Base-by-base conservation (phyloP, 257 asterid genomes). In the Penstemon eatonii region DNA sequence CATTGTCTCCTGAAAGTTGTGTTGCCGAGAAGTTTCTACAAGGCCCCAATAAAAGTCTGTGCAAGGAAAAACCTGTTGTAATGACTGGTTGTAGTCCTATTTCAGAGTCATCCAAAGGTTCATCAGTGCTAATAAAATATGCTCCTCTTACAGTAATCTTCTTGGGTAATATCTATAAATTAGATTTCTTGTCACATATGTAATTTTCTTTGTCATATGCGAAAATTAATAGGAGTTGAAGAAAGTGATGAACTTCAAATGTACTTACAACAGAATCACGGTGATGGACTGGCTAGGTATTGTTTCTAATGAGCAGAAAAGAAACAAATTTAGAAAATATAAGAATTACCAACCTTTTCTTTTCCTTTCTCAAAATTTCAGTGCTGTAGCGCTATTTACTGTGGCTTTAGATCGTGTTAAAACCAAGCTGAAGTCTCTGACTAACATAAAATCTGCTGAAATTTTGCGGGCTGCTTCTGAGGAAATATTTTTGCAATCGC, bases 271-370 rank as follows among this genome's bases (percentile, higher is more conserved):
- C 80, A 74, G 71, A 74, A 84, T 73, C 84, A 82, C 6, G 86
- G 78, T 53, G 88, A 88, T 75, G 85, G 77, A 53, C 71, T 93
- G 51, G 83, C 87, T 60, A 81, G 98, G 97, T 90, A 83, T 69
- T 78, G 66, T 50, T 58, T 60, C 73, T 80, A 65, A 67, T 65
- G 60, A 72, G 58, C 52, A 44, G 19, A 56, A 63, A 25, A 49
- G 67, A 75, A 65, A 36, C 55, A 63, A 67, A 59, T 59, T 56
- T 51, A 64, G 46, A 73, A 60, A 49, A 58, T 68, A 43, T 41
- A 63, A 69, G 66, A 56, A 41, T 59, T 52, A 53, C 75, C 43
- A 53, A 61, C 43, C 38, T 11, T 56, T 54, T 70, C 46, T 46
- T 38, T 55, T 63, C 45, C 43, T 71, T 71, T 56, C 63, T 60